Conservation (phyloP, 352 stramenopile genomes). For the Phytophthora citrophthora region DNA sequence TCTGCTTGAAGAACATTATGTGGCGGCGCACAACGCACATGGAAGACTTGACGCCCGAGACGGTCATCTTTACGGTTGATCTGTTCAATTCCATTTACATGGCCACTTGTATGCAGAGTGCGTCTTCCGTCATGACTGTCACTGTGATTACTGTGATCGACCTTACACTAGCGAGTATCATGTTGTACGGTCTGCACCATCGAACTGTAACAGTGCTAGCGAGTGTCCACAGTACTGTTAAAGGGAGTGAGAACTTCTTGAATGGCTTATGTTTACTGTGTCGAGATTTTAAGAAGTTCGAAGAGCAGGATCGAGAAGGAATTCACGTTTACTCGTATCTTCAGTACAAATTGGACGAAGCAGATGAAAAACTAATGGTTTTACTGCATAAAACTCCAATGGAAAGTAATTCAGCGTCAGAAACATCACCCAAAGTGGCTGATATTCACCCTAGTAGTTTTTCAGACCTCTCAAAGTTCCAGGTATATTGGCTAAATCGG, state of each 20-base stretch:
- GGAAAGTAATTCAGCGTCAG: background rate
- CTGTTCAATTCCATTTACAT: conserved; percentile 7
- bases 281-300: background rate
- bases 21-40: conserved; percentile 1
- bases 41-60: conserved; percentile 4
- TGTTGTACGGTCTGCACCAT: conserved; percentile 3
- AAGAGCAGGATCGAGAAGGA: conserved; percentile 1
- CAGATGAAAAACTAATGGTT: conserved; percentile 3
- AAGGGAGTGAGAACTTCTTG: conserved; percentile 5
- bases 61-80: conserved; percentile 2
- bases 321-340: conserved; percentile 8
- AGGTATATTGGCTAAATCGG: background rate
- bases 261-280: background rate
- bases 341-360: conserved; percentile 6
- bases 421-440: background rate
- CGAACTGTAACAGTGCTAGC: background rate
- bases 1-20: conserved; percentile 3
- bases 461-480: background rate
- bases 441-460: background rate
- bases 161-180: background rate
- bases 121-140: conserved; percentile 5
- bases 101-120: conserved; percentile 6
- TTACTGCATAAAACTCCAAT: conserved; percentile 3
- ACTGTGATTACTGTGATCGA: conserved; percentile 4
- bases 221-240: background rate